Evolutionary conservation across 2,329 filamentous ascomycete species (phyloP).

Genomic region (Aspergillus melleus): DNA sequence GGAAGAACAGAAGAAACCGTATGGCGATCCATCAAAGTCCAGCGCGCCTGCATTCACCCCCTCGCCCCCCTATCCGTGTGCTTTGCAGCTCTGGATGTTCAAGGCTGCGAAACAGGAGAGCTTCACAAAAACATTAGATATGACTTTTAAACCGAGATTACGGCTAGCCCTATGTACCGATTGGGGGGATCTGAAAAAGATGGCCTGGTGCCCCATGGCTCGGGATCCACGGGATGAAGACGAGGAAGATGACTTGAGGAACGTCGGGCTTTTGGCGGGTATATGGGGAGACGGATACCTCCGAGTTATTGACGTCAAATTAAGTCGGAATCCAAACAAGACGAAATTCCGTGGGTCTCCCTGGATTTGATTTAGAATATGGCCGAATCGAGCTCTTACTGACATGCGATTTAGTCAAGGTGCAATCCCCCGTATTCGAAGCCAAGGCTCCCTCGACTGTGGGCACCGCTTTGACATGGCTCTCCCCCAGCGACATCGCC

Average conservation of each 20-base stretch:
- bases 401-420: conserved; percentile 34
- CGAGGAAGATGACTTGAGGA: conserved; percentile 26
- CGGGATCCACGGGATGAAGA: conserved; percentile 33
- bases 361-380: neutral
- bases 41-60: conserved; percentile 53
- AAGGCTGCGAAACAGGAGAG: conserved; percentile 34
- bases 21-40: conserved; percentile 31
- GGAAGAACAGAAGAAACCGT: conserved; percentile 35
- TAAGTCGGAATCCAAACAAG: conserved; percentile 24
- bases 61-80: conserved; percentile 48
- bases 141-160: conserved; percentile 46
- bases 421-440: conserved; percentile 52
- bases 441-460: conserved; percentile 52
- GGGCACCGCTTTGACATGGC: conserved; percentile 58
- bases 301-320: conserved; percentile 54
- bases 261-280: conserved; percentile 56
- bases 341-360: conserved; percentile 36
- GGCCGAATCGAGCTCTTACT: neutral
- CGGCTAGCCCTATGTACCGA: conserved; percentile 55
- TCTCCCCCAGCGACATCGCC: conserved; percentile 56
- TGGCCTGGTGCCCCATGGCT: conserved; percentile 58
- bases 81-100: conserved; percentile 62
- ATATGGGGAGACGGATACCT: conserved; percentile 60
- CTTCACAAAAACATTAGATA: conserved; percentile 44
- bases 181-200: conserved; percentile 56